Evolutionary conservation across 116 monocot genomes (phyloP).

Genomic region (Trichopus zeylanicus): DNA sequence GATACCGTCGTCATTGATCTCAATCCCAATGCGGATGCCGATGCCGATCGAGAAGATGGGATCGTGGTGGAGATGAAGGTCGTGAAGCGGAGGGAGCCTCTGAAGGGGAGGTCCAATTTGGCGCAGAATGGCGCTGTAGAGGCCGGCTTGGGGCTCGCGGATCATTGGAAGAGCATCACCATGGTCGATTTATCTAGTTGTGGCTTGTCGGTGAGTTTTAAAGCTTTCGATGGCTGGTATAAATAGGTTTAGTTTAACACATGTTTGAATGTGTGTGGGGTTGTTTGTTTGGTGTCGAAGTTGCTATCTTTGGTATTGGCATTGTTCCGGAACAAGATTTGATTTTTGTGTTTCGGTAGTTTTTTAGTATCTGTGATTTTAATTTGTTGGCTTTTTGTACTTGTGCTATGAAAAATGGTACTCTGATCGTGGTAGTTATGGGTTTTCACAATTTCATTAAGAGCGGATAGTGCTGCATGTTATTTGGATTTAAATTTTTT

Average conservation of each 20-base stretch:
- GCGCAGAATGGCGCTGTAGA: slow-evolving; percentile 21
- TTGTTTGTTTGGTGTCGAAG: not conserved
- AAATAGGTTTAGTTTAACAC: too few relatives aligned
- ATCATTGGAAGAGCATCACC: slow-evolving; percentile 65
- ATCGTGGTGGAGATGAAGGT: slow-evolving; percentile 66
- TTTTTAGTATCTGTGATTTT: not conserved
- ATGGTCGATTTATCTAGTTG: slow-evolving; percentile 58
- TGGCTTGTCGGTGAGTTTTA: slow-evolving; percentile 62
- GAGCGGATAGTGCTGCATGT: not conserved
- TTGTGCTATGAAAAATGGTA: not conserved
- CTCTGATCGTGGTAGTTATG: not conserved
- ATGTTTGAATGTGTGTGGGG: too few relatives aligned
- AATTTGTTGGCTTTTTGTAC: not conserved
- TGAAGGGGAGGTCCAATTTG: slow-evolving; percentile 40
- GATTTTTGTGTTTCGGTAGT: not conserved
- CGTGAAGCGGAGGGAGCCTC: slow-evolving; percentile 64
- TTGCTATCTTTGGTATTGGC: not conserved
- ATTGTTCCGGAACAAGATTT: not conserved
- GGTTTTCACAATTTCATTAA: not conserved
- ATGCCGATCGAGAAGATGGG: slow-evolving; percentile 6
- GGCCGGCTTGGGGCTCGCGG: slow-evolving; percentile 25
- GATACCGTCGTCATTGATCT: slow-evolving; percentile 59
- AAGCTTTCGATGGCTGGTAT: not conserved
- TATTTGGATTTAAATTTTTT: not conserved
- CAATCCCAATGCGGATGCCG: slow-evolving; percentile 12